Base-by-base conservation (phyloP, 2,329 filamentous ascomycete species). In the Fusarium verticillioides region DNA sequence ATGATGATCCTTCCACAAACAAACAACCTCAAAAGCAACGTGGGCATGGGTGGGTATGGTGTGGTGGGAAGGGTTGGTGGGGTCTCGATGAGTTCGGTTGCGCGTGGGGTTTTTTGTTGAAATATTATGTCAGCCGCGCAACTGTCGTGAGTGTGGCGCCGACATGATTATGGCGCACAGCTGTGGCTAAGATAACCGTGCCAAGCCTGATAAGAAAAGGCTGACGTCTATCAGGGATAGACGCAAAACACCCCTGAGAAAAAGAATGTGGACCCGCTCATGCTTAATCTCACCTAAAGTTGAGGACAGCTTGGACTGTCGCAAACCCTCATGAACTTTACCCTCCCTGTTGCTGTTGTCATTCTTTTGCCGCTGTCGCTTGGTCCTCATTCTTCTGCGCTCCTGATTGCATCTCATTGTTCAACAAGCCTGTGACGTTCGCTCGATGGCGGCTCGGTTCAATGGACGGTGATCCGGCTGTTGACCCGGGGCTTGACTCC, bases 391-490 rank as follows among this genome's bases (percentile, higher is more conserved):
- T 49, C 39, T 56, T 36, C 66, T 60, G 49, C 66, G 60, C 60
- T 40, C n/a, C 62, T 53, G 65, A 30, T 56, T 49, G 37, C 37
- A 37, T 57, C 32, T 43, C 44, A 15, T 61, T 42, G 44, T 37
- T 44, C n/a, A 50, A 54, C n/a, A 28, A 16, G 11, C 28, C 21
- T 52, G 18, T 56, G 36, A 28, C 42, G 34, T 67, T 59, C 62
- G 59, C 57, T 69, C 75, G 70, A 78, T 78, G 77, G 75, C 70
- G 70, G 65, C 65, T 76, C 65, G 76, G 60, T 71, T 50, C 69
- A 75, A 94, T 94, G 92, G 92, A 94, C 84, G 91, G 90, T 84
- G 92, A 94, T 85, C 90, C 91, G 69, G 89, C 89, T 77, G 91
- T 93, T 77, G 91, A 93, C 84, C 82, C 86, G 69, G 83, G 87